Base-by-base conservation (phyloP, 306 rosid genomes). In the Macrotyloma uniflorum region DNA sequence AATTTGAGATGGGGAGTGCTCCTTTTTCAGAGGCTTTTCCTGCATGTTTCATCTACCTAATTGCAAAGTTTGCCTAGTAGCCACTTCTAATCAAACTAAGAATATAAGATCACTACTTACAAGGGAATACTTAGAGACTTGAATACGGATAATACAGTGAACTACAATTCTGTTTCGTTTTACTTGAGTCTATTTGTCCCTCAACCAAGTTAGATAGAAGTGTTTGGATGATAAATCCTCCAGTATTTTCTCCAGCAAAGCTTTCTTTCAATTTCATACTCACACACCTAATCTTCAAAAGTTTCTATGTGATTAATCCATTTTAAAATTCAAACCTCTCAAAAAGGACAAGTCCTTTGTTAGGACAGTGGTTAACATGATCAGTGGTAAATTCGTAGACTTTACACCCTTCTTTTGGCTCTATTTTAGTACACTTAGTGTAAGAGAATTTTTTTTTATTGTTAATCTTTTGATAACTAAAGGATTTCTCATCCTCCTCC, bases 401-500 rank as follows among this genome's bases (percentile, higher is more conserved):
- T 51, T 62, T 28, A 6, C 67, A 62, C 19, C 15, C 22, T 6
- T 1, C 23, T 61, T 32, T 62, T 32, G 24, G 6, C 45, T 30
- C 42, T 6, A 8, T 8, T 7, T 33, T 30, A 16, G 9, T n/a
- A 22, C 45, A 32, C 6, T 26, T 5, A 59, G 19, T 30, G 40
- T 5, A 13, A 61, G 5, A 30, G 67, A 61, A 6, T 61, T 30
- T 30, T 0, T 30, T 61, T 30, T 61, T 6, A 0, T 35, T 35
- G n/a, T 7, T 35, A 35, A 15, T 7, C 6, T 30, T 62, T 18
- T 4, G 13, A 32, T 6, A 50, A 32, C 49, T 50, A 42, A 12
- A 19, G 24, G 18, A 71, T 62, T 75, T 74, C 80, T 36, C 23
- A 58, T 33, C 10, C 6, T 54, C 64, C 42, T 22, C 23, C 38